These are phyloP conservation scores for Nemania sp. DNA, from an alignment of 2,329 filamentous ascomycete genomes.

Conservation along the genomic window DNA sequence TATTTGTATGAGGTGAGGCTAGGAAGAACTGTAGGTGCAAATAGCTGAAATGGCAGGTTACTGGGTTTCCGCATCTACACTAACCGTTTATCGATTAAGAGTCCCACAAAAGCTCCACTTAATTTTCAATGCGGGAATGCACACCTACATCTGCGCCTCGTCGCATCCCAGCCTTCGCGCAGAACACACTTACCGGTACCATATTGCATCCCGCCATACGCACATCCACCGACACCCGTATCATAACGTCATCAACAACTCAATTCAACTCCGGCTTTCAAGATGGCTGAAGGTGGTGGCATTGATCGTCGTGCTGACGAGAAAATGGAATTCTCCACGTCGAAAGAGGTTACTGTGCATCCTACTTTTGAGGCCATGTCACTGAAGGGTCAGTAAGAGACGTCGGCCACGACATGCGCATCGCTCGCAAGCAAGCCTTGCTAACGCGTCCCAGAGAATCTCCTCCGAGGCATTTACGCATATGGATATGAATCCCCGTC, in stretches of 20 bases:
- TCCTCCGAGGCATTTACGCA: constrained; percentile 95
- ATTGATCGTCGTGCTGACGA: constrained; percentile 93
- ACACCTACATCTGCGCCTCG: not conserved
- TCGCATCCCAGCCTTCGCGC: constrained; percentile 3
- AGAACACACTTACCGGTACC: not conserved
- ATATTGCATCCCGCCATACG: not conserved
- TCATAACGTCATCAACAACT: not conserved
- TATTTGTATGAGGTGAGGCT: no score
- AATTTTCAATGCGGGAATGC: constrained; percentile 3
- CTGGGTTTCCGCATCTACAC: no score
- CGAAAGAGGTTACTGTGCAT: constrained; percentile 94
- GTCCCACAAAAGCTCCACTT: constrained; percentile 10
- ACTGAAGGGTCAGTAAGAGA: constrained; percentile 67
- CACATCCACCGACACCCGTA: not conserved
- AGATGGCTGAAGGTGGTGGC: constrained; percentile 78
- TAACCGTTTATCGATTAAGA: not conserved
- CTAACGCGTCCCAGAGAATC: constrained; percentile 66
- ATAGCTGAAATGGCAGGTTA: no score
- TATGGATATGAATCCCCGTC: constrained; percentile 99
- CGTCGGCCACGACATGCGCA: not conserved
- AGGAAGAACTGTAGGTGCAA: no score
- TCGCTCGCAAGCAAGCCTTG: not conserved
- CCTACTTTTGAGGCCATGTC: constrained; percentile 96
- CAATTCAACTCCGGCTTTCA: constrained; percentile 40
- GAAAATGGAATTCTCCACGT: constrained; percentile 97